Percentiles rank a stretch among this genome's conserved stretches.
These are phyloP conservation scores for Hypocrella siamensis DNA, from an alignment of 2,329 filamentous ascomycete genomes.

Conservation along the genomic window DNA sequence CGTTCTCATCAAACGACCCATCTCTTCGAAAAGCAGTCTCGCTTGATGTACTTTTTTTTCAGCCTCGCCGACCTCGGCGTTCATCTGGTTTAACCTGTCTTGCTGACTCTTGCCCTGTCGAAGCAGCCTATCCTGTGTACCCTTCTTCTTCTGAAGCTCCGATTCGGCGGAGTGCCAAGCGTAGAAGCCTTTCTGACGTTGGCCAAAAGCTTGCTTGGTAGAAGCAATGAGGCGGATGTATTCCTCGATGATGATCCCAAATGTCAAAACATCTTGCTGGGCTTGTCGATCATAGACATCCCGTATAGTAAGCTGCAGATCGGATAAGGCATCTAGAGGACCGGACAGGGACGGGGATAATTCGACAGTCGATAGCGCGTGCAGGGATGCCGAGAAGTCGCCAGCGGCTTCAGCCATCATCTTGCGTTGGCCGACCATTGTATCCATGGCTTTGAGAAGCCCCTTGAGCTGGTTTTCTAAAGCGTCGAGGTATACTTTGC, in stretches of 20 bases:
- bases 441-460: conserved; percentile 84
- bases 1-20: conserved; percentile 81
- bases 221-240: conserved; percentile 93
- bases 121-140: conserved; percentile 84
- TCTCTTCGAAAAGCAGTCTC: conserved; percentile 83
- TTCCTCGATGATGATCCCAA: conserved; percentile 95
- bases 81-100: conserved; percentile 82
- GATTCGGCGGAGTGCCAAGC: conserved; percentile 85
- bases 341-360: conserved; percentile 77
- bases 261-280: conserved; percentile 87
- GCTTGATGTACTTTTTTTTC: conserved; percentile 88
- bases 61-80: conserved; percentile 85
- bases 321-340: conserved; percentile 79
- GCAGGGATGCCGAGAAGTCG: conserved; percentile 87
- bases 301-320: conserved; percentile 82
- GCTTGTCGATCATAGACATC: conserved; percentile 95
- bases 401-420: conserved; percentile 83
- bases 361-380: conserved; percentile 82
- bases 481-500: conserved; percentile 85
- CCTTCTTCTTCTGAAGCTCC: conserved; percentile 78
- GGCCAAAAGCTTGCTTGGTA: conserved; percentile 81
- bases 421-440: conserved; percentile 82
- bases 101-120: conserved; percentile 91
- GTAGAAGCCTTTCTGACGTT: conserved; percentile 91
- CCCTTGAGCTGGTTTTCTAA: conserved; percentile 83